Evolutionary conservation across 441 rosid species (phyloP).

Genomic region (Theobroma grandiflorum): DNA sequence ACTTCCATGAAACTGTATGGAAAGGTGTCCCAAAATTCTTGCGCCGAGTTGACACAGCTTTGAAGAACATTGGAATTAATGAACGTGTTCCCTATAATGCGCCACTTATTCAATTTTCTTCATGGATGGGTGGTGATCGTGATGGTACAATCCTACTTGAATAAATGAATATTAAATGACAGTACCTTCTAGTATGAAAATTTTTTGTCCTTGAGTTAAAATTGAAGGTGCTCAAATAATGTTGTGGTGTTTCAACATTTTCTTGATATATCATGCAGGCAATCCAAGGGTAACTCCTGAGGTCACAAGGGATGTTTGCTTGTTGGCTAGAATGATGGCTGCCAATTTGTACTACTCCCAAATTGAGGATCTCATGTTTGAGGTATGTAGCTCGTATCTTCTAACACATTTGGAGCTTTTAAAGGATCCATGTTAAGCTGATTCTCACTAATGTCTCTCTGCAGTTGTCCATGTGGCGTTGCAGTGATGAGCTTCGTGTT

Average conservation of each 20-base stretch:
- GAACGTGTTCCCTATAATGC: conserved; percentile 97
- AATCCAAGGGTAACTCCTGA: conserved; percentile 82
- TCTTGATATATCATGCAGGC: conserved; percentile 39
- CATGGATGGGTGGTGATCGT: conserved; percentile 99
- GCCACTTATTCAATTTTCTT: conserved; percentile 93
- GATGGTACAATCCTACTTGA: conserved; percentile 63
- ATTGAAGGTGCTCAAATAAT: conserved; percentile 10
- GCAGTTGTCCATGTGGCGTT: conserved; percentile 99
- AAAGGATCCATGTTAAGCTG: background rate
- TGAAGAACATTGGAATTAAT: conserved; percentile 86
- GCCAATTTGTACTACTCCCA: conserved; percentile 72
- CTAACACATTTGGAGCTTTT: conserved; percentile 6
- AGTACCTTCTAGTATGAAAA: background rate
- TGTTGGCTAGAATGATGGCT: conserved; percentile 86
- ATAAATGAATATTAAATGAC: background rate
- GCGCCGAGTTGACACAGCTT: conserved; percentile 80
- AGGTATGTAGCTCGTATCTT: conserved; percentile 46
- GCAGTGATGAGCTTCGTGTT: conserved; percentile 85
- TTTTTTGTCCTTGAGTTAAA: background rate
- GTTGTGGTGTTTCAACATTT: background rate
- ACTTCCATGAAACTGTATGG: conserved; percentile 86
- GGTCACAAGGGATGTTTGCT: conserved; percentile 81
- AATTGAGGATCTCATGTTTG: conserved; percentile 80
- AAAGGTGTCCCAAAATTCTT: conserved; percentile 79
- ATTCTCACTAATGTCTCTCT: conserved; percentile 26